These are phyloP conservation scores for Polymyxa betae DNA, from an alignment of 208 protist genomes.

Conservation along the genomic window DNA sequence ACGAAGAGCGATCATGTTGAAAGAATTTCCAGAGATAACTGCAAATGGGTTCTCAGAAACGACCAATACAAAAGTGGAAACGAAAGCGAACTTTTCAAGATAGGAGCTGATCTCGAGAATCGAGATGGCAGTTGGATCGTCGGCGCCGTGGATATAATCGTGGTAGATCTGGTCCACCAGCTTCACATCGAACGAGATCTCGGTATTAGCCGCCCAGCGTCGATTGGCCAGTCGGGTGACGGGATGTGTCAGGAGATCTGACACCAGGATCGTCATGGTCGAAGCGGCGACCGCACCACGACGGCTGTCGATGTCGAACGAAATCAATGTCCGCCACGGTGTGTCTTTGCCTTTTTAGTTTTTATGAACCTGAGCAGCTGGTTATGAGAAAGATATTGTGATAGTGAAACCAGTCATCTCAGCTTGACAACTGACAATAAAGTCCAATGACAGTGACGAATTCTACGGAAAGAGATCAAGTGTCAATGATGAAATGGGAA, in stretches of 20 bases:
- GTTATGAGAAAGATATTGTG: too few species aligned
- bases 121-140: background rate
- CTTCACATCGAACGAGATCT: constrained; percentile 52
- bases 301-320: too few species aligned
- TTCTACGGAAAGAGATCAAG: too few species aligned
- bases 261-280: constrained; percentile 2
- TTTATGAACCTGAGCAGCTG: too few species aligned
- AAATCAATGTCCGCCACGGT: too few species aligned
- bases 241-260: background rate
- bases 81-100: constrained; percentile 65
- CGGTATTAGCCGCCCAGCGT: constrained; percentile 49
- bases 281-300: too few species aligned
- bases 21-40: constrained; percentile 72
- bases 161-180: constrained; percentile 63
- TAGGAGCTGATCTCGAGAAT: constrained; percentile 68
- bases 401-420: too few species aligned
- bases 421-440: too few species aligned
- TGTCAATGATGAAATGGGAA: too few species aligned
- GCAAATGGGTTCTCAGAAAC: background rate
- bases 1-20: constrained; percentile 14
- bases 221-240: constrained; percentile 55
- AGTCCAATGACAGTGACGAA: too few species aligned
- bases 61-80: background rate
- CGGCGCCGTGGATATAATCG: background rate
- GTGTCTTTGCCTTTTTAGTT: too few species aligned